Evolutionary conservation across 768 basidiomycete species (phyloP).

Genomic region (Russula earlei): DNA sequence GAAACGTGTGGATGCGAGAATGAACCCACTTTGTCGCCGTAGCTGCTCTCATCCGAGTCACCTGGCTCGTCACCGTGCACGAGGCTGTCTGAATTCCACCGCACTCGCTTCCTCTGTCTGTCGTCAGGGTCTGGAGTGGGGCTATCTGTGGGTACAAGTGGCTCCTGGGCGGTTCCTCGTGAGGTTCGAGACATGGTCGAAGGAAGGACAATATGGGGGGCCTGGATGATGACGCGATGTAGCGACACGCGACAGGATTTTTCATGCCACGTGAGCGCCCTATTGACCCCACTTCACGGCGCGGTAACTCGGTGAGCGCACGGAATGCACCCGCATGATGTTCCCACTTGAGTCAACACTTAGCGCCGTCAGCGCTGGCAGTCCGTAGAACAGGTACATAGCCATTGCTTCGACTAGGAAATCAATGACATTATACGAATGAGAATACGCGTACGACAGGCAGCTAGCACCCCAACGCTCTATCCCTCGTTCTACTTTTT

Average conservation of each 20-base stretch:
- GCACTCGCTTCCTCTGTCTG: constrained; percentile 22
- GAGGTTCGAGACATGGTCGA: constrained; percentile 4
- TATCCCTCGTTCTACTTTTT: constrained; percentile 24
- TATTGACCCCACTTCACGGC: constrained; percentile 1
- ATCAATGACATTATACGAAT: constrained; percentile 4
- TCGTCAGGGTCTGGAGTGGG: constrained; percentile 21
- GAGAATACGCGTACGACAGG: constrained; percentile 7
- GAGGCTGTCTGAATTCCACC: constrained; percentile 24
- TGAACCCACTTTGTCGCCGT: constrained; percentile 22
- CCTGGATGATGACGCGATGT: constrained; percentile 4
- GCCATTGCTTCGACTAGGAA: background rate
- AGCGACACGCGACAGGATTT: background rate
- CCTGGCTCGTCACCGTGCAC: constrained; percentile 18
- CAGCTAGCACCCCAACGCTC: background rate
- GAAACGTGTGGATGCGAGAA: background rate
- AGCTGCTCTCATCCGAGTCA: constrained; percentile 10
- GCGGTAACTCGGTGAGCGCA: background rate
- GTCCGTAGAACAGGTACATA: constrained; percentile 19
- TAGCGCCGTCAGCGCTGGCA: background rate
- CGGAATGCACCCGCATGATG: background rate
- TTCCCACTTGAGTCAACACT: background rate
- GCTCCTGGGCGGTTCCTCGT: background rate
- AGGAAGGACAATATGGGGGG: background rate
- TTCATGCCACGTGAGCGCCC: constrained; percentile 13
- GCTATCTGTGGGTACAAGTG: constrained; percentile 3